phyloP scores from a whole-genome alignment of 2,329 filamentous ascomycete species.

The Didymella segeticola region DNA sequence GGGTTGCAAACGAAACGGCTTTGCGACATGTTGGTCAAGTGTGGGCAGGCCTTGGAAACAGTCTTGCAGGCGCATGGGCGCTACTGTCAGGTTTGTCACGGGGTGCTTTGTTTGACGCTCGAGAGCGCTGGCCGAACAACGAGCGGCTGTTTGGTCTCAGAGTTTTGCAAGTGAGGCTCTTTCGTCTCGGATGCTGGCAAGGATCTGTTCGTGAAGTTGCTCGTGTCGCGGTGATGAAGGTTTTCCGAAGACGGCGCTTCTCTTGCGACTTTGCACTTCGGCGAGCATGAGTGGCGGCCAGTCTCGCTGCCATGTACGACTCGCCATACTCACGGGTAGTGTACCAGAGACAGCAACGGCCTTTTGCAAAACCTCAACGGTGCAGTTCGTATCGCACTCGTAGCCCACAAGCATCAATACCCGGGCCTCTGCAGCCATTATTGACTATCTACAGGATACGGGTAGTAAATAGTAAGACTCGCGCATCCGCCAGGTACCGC shows the following conservation, averaged over 20 bases:
- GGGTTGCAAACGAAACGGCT: conserved; percentile 8
- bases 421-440: too few species aligned
- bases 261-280: neutral
- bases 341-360: too few species aligned
- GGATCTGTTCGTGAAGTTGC: neutral
- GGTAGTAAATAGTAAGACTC: too few species aligned
- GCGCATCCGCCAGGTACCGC: neutral
- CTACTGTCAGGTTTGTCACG: neutral
- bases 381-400: neutral
- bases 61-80: neutral
- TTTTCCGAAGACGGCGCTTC: too few species aligned
- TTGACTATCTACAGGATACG: too few species aligned
- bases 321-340: too few species aligned
- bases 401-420: neutral
- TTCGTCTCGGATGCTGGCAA: neutral
- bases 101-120: neutral
- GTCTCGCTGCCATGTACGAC: too few species aligned
- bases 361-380: too few species aligned
- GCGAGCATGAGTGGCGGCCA: neutral
- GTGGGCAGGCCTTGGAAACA: neutral
- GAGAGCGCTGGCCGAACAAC: neutral
- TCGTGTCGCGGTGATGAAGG: neutral
- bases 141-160: neutral
- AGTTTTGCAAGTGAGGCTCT: neutral
- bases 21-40: neutral